Conservation (phyloP, 805 yeast genomes). For the Candida hungchunana region DNA sequence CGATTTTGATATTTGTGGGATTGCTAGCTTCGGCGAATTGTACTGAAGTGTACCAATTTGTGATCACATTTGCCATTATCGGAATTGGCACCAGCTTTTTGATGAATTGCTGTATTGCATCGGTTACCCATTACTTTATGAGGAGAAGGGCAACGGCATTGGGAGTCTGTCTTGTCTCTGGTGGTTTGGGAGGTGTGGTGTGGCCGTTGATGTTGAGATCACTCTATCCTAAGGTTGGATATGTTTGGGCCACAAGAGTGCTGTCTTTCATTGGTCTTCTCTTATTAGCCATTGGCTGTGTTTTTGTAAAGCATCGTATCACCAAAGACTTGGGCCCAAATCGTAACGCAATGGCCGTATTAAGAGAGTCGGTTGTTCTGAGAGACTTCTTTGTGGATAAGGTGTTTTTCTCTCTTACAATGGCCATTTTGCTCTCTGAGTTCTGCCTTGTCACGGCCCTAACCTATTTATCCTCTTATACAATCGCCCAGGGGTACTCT, state of each 20-base stretch:
- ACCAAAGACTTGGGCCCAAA: slow-evolving; percentile 6
- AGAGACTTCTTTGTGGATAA: slow-evolving; percentile 15
- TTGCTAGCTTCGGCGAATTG: slow-evolving; percentile 40
- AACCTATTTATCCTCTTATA: slow-evolving; percentile 49
- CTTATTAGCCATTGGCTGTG: slow-evolving; percentile 27
- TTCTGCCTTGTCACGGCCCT: slow-evolving; percentile 36
- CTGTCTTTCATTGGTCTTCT: slow-evolving; percentile 38
- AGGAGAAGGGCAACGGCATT: slow-evolving; percentile 38
- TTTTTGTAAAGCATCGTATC: slow-evolving; percentile 36
- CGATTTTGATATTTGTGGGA: slow-evolving; percentile 39
- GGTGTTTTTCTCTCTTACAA: slow-evolving; percentile 42
- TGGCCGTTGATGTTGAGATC: slow-evolving; percentile 41
- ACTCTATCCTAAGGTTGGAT: slow-evolving; percentile 38
- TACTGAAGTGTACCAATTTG: slow-evolving; percentile 41
- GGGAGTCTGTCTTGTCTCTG: slow-evolving; percentile 42
- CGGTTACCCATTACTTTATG: slow-evolving; percentile 41
- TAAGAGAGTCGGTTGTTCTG: slow-evolving; percentile 10
- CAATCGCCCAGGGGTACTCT: slow-evolving; percentile 40
- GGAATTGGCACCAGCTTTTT: slow-evolving; percentile 45
- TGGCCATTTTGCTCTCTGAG: slow-evolving; percentile 13
- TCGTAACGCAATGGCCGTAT: slow-evolving; percentile 3
- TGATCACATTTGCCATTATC: slow-evolving; percentile 44
- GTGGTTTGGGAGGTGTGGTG: slow-evolving; percentile 44
- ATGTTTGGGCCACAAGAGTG: slow-evolving; percentile 46
- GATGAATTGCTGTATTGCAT: slow-evolving; percentile 37